Evolutionary conservation across 371 early-diverging fungal genomes (phyloP).

Genomic region (Capillidium heterosporum): DNA sequence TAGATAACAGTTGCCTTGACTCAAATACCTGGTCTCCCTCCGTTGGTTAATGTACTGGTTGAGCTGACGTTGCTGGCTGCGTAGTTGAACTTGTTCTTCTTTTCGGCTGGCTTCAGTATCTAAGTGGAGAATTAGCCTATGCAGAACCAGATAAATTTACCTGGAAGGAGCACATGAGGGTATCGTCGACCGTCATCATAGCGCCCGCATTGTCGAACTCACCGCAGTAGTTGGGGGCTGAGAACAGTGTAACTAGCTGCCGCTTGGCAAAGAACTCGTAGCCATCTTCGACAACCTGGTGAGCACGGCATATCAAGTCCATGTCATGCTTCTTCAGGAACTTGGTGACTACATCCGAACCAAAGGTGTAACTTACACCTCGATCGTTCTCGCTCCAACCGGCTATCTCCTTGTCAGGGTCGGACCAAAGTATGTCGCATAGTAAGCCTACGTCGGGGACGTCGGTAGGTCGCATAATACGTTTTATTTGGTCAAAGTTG

Average conservation of each 20-base stretch:
- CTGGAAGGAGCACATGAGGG: conserved; percentile 50
- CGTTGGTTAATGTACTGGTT: too few species aligned
- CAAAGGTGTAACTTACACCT: conserved; percentile 95
- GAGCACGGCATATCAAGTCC: conserved; percentile 90
- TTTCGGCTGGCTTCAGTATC: conserved; percentile 11
- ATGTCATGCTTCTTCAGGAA: conserved; percentile 82
- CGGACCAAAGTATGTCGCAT: conserved; percentile 84
- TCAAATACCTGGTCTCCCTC: too few species aligned
- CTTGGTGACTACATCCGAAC: conserved; percentile 68
- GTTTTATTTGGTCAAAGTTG: conserved; percentile 88
- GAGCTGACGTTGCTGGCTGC: conserved; percentile 6
- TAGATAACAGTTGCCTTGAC: too few species aligned
- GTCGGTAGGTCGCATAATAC: conserved; percentile 83
- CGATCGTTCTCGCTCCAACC: conserved; percentile 98
- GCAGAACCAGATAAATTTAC: conserved; percentile 19
- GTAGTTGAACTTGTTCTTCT: conserved; percentile 50
- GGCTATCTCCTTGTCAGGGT: conserved; percentile 51
- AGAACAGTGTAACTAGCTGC: conserved; percentile 87
- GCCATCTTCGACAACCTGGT: conserved; percentile 97
- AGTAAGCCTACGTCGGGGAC: conserved; percentile 92
- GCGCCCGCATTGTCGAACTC: conserved; percentile 95
- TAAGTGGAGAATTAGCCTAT: not conserved
- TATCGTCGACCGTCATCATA: conserved; percentile 88
- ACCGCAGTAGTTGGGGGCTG: conserved; percentile 98
- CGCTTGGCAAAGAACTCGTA: conserved; percentile 96